Conservation (phyloP, 2,329 filamentous ascomycete genomes). For the Talaromyces amestolkiae region DNA sequence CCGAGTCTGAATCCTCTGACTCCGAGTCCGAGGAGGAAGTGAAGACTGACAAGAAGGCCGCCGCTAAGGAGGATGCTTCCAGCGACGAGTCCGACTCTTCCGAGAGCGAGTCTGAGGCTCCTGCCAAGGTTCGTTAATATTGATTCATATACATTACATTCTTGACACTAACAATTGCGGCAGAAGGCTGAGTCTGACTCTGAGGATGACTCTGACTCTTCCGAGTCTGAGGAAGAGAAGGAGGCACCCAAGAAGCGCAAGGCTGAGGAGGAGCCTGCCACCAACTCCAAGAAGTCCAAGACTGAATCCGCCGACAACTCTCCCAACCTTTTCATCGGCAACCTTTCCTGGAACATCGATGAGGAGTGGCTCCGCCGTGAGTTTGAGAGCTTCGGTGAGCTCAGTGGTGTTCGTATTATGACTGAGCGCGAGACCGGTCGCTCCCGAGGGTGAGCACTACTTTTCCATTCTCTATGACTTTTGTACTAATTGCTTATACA, state of each 20-base stretch:
- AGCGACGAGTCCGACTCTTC: conserved; percentile 27
- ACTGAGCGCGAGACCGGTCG: conserved; percentile 77
- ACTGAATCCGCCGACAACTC: conserved; percentile 36
- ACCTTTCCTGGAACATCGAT: conserved; percentile 86
- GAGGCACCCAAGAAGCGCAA: conserved; percentile 48
- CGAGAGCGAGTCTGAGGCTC: conserved; percentile 21
- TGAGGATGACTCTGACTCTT: conserved; percentile 26
- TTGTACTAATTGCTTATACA: conserved; percentile 25
- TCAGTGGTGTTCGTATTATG: conserved; percentile 73
- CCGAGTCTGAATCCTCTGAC: conserved; percentile 29
- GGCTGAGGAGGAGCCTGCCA: conserved; percentile 44
- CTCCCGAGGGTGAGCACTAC: conserved; percentile 66
- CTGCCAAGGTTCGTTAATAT: conserved; percentile 19
- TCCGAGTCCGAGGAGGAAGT: conserved; percentile 21
- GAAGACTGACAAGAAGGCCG: conserved; percentile 21
- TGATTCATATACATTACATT: neutral
- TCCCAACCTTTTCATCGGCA: conserved; percentile 79
- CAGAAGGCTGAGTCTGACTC: conserved; percentile 11
- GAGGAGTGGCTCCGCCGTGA: conserved; percentile 77
- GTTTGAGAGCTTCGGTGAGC: conserved; percentile 75
- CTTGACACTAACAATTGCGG: neutral
- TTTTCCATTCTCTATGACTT: neutral
- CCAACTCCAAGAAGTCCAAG: conserved; percentile 65
- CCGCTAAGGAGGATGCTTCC: conserved; percentile 21
- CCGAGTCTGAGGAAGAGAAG: conserved; percentile 26